These are phyloP conservation scores for Cyclotella choctawhatcheeana DNA, from an alignment of 108 stramenopile genomes.

Conservation along the genomic window DNA sequence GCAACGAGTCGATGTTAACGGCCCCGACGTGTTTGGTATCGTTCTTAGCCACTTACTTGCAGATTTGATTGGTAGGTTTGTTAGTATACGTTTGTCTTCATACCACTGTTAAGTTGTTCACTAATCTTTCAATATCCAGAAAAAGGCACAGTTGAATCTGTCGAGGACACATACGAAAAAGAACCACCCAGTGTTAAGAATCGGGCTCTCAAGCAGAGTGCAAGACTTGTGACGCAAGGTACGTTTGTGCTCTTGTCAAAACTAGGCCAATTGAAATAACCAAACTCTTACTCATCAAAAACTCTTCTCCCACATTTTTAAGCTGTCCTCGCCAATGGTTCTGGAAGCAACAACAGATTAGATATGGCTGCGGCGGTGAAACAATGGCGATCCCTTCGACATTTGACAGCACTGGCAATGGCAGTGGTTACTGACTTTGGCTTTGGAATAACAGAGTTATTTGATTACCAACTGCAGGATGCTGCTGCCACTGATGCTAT, in stretches of 20 bases:
- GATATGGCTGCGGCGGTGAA: conserved; percentile 71
- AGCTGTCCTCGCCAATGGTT: no score
- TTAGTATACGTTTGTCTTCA: no score
- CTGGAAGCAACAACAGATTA: conserved; percentile 57
- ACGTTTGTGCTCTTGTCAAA: no score
- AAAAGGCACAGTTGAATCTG: conserved; percentile 62
- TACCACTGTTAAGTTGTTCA: no score
- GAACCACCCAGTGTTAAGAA: conserved; percentile 46
- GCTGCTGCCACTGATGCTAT: conserved; percentile 58
- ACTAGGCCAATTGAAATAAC: no score
- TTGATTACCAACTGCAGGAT: conserved; percentile 61
- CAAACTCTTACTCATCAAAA: no score
- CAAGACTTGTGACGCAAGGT: conserved; percentile 73
- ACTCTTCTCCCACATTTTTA: no score
- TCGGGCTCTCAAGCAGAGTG: conserved; percentile 69
- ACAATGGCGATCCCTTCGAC: conserved; percentile 79
- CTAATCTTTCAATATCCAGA: no score
- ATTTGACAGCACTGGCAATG: conserved; percentile 68
- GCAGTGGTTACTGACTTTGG: conserved; percentile 67
- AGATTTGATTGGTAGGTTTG: conserved; percentile 78
- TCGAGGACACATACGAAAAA: conserved; percentile 37
- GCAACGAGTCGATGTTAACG: conserved; percentile 78
- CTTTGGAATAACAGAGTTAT: conserved; percentile 66
- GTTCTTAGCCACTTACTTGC: conserved; percentile 75
- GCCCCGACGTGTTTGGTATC: conserved; percentile 70